Percentiles rank a stretch among this genome's conserved stretches.
Conservation (phyloP, 2,329 filamentous ascomycete species). For the Aureobasidium sp. region DNA sequence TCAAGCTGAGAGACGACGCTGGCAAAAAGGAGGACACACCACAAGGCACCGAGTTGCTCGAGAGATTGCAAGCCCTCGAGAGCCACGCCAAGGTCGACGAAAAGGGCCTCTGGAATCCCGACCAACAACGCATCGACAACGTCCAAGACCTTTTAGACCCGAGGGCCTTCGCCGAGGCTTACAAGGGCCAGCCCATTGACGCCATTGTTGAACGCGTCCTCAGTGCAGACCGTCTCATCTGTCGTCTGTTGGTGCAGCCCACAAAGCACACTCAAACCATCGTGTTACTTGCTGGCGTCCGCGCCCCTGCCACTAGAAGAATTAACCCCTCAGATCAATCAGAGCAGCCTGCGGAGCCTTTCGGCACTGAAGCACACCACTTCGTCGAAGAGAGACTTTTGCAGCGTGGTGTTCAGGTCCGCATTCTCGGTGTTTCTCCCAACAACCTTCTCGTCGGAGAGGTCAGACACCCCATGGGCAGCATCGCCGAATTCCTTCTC, state of each 20-base stretch:
- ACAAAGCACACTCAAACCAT: slow-evolving; percentile 85
- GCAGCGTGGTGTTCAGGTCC: slow-evolving; percentile 76
- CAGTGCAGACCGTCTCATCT: slow-evolving; percentile 81
- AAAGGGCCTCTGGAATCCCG: slow-evolving; percentile 73
- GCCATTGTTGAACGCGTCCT: slow-evolving; percentile 80
- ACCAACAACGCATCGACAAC: slow-evolving; percentile 62
- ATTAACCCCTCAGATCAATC: slow-evolving; percentile 70
- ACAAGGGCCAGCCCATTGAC: slow-evolving; percentile 79
- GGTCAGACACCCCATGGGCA: slow-evolving; percentile 77
- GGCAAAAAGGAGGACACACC: slow-evolving; percentile 84
- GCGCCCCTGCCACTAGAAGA: slow-evolving; percentile 82
- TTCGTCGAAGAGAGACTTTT: slow-evolving; percentile 83
- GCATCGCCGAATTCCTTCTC: slow-evolving; percentile 85
- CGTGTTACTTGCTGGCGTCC: slow-evolving; percentile 80
- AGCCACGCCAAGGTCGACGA: slow-evolving; percentile 67
- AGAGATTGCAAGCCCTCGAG: slow-evolving; percentile 72
- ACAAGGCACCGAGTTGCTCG: slow-evolving; percentile 61
- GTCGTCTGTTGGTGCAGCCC: slow-evolving; percentile 72
- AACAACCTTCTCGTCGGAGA: slow-evolving; percentile 87
- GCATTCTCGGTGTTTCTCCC: slow-evolving; percentile 78
- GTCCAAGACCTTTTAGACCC: slow-evolving; percentile 74
- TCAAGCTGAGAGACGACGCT: slow-evolving; percentile 89
- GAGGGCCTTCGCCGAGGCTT: slow-evolving; percentile 67
- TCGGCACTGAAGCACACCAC: slow-evolving; percentile 77
- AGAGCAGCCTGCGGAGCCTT: slow-evolving; percentile 79